A percentile compares a stretch with the other conserved stretches of the same genome.
These are phyloP conservation scores for Colletotrichum brevisporum DNA, from an alignment of 2,329 filamentous ascomycete genomes.

Conservation along the genomic window DNA sequence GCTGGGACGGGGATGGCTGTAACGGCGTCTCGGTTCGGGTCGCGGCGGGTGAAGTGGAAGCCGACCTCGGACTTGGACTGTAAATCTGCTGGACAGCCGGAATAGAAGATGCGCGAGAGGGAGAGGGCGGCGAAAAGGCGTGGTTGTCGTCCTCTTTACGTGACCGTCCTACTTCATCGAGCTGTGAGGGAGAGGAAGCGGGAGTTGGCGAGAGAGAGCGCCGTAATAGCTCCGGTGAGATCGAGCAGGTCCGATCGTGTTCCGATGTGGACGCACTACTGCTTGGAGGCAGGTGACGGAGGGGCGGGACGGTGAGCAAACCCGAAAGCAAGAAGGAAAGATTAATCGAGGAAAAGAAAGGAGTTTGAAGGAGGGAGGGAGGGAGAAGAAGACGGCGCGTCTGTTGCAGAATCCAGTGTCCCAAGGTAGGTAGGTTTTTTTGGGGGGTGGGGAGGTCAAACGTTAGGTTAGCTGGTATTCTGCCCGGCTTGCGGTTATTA, in stretches of 20 bases:
- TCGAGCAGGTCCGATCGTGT: background rate
- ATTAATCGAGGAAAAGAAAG: conserved; percentile 8
- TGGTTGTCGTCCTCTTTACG: background rate
- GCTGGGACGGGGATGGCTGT: conserved; percentile 6
- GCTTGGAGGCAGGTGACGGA: conserved; percentile 13
- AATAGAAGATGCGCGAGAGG: background rate
- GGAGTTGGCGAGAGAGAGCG: background rate
- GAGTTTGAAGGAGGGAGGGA: conserved; percentile 19
- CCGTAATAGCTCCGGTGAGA: conserved; percentile 7
- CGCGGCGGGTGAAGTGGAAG: conserved; percentile 20
- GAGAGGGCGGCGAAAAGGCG: background rate
- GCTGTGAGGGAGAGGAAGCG: conserved; percentile 9
- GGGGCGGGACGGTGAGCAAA: background rate
- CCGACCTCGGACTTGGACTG: conserved; percentile 26
- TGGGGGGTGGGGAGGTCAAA: conserved; percentile 20
- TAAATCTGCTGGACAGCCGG: background rate
- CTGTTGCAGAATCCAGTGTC: conserved; percentile 24
- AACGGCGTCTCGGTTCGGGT: conserved; percentile 32
- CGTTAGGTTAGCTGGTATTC: background rate
- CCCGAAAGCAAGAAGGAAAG: conserved; percentile 3
- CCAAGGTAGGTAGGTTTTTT: conserved; percentile 12
- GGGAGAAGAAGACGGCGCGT: conserved; percentile 7
- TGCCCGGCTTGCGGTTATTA: no score
- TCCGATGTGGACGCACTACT: conserved; percentile 14
- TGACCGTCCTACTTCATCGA: conserved; percentile 5